Conservation (phyloP, 2,329 filamentous ascomycete genomes). For the Paramyrothecium sp. region DNA sequence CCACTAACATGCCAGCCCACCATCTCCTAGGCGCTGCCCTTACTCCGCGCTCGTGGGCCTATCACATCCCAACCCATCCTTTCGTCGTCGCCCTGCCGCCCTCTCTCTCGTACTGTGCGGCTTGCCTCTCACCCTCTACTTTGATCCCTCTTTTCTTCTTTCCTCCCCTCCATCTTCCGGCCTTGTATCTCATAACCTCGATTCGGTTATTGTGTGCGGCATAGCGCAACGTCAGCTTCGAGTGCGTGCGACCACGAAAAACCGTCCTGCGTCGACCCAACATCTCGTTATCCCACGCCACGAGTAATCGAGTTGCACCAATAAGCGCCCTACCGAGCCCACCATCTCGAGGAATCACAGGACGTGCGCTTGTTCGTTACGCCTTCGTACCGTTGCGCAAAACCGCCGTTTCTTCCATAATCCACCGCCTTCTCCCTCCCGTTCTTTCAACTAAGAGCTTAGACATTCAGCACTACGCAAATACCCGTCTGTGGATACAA, state of each 20-base stretch:
- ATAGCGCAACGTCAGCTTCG: background rate
- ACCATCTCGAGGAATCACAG: slow-evolving; percentile 6
- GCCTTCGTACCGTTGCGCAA: slow-evolving; percentile 22
- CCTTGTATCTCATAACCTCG: background rate
- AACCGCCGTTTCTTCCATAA: slow-evolving; percentile 12
- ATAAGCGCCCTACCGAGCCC: slow-evolving; percentile 11
- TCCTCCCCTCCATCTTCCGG: slow-evolving; percentile 1
- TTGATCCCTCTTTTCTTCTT: slow-evolving; percentile 1
- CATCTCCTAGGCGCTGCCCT: slow-evolving; percentile 42
- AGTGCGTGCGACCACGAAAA: background rate
- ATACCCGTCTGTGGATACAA: background rate
- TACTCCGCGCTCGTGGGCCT: slow-evolving; percentile 28
- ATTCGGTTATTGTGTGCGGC: background rate
- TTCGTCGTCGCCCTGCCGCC: slow-evolving; percentile 7
- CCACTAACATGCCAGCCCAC: slow-evolving; percentile 41
- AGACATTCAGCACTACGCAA: background rate
- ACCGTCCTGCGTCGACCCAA: background rate
- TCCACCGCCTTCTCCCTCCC: background rate
- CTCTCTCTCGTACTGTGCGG: background rate
- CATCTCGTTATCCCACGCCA: background rate
- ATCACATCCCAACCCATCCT: slow-evolving; percentile 29
- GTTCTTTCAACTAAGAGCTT: background rate
- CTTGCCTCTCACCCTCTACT: slow-evolving; percentile 20
- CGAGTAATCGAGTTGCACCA: slow-evolving; percentile 5
- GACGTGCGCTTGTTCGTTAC: slow-evolving; percentile 17